Base-by-base conservation (phyloP, 768 basidiomycete genomes). In the Dentipellis fragilis region DNA sequence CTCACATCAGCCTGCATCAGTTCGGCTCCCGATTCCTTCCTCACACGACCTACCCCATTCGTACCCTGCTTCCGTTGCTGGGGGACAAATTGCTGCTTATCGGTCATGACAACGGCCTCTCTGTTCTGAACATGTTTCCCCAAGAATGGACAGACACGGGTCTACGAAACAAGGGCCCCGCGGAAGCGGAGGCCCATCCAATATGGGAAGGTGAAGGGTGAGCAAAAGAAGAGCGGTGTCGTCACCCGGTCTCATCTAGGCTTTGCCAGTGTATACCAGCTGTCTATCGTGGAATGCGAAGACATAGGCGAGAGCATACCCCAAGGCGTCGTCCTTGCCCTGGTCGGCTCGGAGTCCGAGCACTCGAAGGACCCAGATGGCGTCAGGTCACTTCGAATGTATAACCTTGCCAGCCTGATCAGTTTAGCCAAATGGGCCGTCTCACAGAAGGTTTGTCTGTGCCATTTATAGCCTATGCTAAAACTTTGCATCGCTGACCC, bases 21-120 rank as follows among this genome's bases (percentile, higher is more conserved):
- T 91, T 93, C 65, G 90, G 90, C 19, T 92, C 89, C 17, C 79
- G 89, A 14, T 93, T 93, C 66, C 73, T 93, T 36, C 89, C 90
- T 10, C 90, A 93, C 63, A 72, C 89, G 14, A 85, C 80, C 2
- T 75, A 79, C 0, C 87, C 79, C 35, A 92, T 93, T 57, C 80
- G 83, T 54, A 85, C 86, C 67, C 67, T 91, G 10, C 75, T 93
- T 35, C 88, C 90, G 8, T 64, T 93, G 19, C 71, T 80, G 39
- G 77, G 77, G 17, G 80, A 87, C 58, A 74, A 76, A 52, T 67
- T 88, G 39, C 55, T 93, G n/a, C 77, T 93, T 11, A 78, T 93
- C 23, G 90, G 90, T 3, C 85, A 87, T 55, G 85, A 89, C 58
- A 76, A 83, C 56, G 90, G 90, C 2, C 75, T 93, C 22, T 88